Percentiles rank a stretch among this genome's conserved stretches.
Evolutionary conservation across 129 eudicot genomes (phyloP).

Genomic region (Heracleum sosnowskyi): DNA sequence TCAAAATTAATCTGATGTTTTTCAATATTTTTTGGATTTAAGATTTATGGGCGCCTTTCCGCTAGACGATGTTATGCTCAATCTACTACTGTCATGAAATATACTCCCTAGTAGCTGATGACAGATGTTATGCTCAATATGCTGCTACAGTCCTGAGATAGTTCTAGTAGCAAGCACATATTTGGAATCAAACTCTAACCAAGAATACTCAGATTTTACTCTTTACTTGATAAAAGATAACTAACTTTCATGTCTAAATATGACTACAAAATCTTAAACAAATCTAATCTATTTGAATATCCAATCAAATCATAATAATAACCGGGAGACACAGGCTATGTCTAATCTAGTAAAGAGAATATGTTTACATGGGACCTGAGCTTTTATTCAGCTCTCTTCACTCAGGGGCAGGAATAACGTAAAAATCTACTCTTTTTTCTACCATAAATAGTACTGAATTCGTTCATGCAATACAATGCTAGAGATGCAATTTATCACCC

Average conservation of each 20-base stretch:
- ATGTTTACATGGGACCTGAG: not conserved
- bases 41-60: too few relatives aligned
- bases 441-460: not conserved
- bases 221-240: not conserved
- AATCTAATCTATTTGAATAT: conserved; percentile 10
- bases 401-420: not conserved
- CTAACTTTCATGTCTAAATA: not conserved
- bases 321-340: not conserved
- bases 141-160: too few relatives aligned
- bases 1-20: too few relatives aligned
- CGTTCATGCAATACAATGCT: not conserved
- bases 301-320: not conserved
- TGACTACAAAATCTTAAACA: conserved; percentile 10
- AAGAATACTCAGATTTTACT: too few relatives aligned
- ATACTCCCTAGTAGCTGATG: too few relatives aligned
- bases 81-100: too few relatives aligned
- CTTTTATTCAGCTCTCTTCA: not conserved
- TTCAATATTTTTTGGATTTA: too few relatives aligned
- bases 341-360: not conserved
- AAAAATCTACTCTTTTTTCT: not conserved
- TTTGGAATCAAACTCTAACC: too few relatives aligned
- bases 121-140: too few relatives aligned
- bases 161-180: too few relatives aligned
- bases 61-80: too few relatives aligned
- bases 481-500: not conserved